phyloP scores from a whole-genome alignment of 2,329 filamentous ascomycete species.

The Aspergillus cejpii region DNA sequence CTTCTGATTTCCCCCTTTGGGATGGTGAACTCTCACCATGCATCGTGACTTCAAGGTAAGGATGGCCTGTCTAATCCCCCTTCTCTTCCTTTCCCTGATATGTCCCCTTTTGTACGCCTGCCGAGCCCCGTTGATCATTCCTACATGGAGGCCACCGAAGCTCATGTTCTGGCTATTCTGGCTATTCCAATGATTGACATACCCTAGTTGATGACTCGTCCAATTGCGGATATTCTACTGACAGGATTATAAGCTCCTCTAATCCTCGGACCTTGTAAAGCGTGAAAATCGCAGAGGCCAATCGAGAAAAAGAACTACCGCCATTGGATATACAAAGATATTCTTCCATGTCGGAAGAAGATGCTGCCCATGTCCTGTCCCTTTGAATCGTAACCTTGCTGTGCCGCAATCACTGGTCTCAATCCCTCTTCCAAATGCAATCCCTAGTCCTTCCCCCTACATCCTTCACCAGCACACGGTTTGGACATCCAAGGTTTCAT shows the following conservation, averaged over 20 bases:
- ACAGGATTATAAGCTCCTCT: constrained; percentile 33
- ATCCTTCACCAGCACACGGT: constrained; percentile 33
- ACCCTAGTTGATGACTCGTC: constrained; percentile 36
- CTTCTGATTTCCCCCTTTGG: constrained; percentile 4
- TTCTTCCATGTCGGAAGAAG: constrained; percentile 19
- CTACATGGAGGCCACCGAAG: constrained; percentile 30
- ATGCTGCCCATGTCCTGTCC: constrained; percentile 25
- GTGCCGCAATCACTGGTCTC: constrained; percentile 8
- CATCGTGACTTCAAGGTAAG: constrained; percentile 16
- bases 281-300: constrained; percentile 19
- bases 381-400: constrained; percentile 9
- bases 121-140: constrained; percentile 33
- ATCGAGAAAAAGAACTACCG: constrained; percentile 19
- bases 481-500: constrained; percentile 32
- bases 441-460: constrained; percentile 37
- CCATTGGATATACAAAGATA: constrained; percentile 11
- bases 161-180: constrained; percentile 35
- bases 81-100: background rate
- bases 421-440: constrained; percentile 32
- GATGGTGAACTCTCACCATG: constrained; percentile 2
- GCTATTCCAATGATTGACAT: constrained; percentile 30
- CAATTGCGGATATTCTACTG: constrained; percentile 27
- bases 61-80: no score
- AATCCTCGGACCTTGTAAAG: constrained; percentile 18
- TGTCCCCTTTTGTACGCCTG: background rate